Evolutionary conservation across 768 basidiomycete genomes (phyloP), one percentile per base, ranked within the genome.

Genomic region (Harrya chromipes): DNA sequence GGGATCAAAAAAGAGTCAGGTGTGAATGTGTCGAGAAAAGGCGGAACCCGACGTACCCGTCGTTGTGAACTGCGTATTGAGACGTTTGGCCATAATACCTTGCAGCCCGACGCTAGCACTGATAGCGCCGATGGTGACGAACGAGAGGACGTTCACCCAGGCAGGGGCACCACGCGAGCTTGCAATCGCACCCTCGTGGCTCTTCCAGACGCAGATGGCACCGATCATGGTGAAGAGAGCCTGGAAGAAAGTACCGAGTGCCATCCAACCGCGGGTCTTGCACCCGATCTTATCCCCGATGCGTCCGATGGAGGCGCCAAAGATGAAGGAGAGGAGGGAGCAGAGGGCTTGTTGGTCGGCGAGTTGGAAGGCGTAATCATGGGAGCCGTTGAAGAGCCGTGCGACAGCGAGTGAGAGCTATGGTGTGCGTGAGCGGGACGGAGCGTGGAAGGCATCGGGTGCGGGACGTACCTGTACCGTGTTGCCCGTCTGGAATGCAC

Each of bases 401-500:
- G 87, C 90, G 44, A 94, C 62, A 3, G 92, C 91, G 21, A 94
- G 72, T 1, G 87, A 78, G 12, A 94, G 74, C 83, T 94, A 70
- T 6, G 36, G 33, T 1, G 8, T 14, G 6, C 6, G 6, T 33
- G 33, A 33, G 14, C 14, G 6, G 33, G 33, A 33, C 33, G 5
- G 33, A 33, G 6, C 31, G 31, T 14, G 13, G 6, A 7, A 16
- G 14, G 33, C 2, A 29, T 33, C 14, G 33, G 33, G 14, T 16
- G 6, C 6, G 16, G 19, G 21, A 41, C 59, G 24, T 57, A 84
- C 83, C 72, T 86, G 84, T 8, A 81, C 75, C 54, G 81, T 81
- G 61, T 88, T 88, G 45, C 86, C 88, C 0, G 88, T 90, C 67
- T 91, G 89, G 68, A 90, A 91, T 13, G 85, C 88, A 66, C 85